A percentile compares a stretch with the other conserved stretches of the same genome.
phyloP scores from a whole-genome alignment of 768 basidiomycete species.

The Lactifluus volemus region DNA sequence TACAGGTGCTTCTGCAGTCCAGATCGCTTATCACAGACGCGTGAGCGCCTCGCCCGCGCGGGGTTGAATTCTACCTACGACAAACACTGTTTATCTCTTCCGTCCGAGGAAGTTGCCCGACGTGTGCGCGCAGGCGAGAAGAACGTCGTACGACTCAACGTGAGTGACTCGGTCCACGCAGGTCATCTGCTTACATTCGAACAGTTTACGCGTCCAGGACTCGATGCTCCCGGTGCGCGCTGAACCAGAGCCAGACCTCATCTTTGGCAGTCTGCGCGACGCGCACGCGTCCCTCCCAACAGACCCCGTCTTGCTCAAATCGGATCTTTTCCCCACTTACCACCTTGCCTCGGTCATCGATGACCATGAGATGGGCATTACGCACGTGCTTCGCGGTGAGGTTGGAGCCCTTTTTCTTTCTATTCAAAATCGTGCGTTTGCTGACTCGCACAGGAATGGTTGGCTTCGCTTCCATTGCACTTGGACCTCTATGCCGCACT shows the following conservation, averaged over 20 bases:
- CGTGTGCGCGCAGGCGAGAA: slow-evolving; percentile 68
- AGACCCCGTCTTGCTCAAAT: slow-evolving; percentile 88
- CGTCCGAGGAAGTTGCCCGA: slow-evolving; percentile 76
- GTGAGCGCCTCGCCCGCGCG: slow-evolving; percentile 57
- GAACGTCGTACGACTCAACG: slow-evolving; percentile 82
- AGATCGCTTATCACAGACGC: slow-evolving; percentile 56
- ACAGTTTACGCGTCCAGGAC: slow-evolving; percentile 35
- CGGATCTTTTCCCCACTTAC: slow-evolving; percentile 91
- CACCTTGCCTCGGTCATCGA: slow-evolving; percentile 95
- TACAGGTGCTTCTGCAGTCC: slow-evolving; percentile 93
- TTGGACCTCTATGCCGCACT: slow-evolving; percentile 81
- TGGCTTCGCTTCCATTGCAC: slow-evolving; percentile 87
- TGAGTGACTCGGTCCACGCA: slow-evolving; percentile 29
- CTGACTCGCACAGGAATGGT: slow-evolving; percentile 69
- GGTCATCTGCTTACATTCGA: slow-evolving; percentile 3
- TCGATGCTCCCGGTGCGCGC: slow-evolving; percentile 44
- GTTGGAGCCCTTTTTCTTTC: slow-evolving; percentile 32
- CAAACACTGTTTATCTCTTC: slow-evolving; percentile 76
- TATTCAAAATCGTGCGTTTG: neutral
- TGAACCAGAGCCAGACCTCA: slow-evolving; percentile 47
- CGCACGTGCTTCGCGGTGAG: slow-evolving; percentile 93
- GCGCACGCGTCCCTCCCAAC: slow-evolving; percentile 73
- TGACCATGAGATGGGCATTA: slow-evolving; percentile 92
- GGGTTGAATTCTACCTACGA: slow-evolving; percentile 84
- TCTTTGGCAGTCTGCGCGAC: slow-evolving; percentile 69